Base-by-base conservation (phyloP, 1,139 yeast species). In the Hyphopichia wangnamkhiaoensis region DNA sequence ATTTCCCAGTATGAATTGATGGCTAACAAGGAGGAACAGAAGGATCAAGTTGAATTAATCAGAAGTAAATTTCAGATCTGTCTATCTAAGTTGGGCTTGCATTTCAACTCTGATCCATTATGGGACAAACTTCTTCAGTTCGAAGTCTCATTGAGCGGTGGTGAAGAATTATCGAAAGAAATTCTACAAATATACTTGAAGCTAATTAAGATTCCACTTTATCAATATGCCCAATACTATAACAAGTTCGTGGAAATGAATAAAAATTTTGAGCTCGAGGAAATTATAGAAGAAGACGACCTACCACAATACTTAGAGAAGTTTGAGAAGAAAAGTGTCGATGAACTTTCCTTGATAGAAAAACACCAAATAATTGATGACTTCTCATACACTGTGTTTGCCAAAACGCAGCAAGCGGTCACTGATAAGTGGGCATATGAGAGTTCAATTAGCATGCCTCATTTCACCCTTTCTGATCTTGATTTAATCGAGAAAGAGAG, bases 151-250 rank as follows among this genome's bases (percentile, higher is more conserved):
- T 37, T 50, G 3, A 33, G 14, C 15, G 53, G 55, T 13, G 46
- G 47, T 9, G 56, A 58, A 14, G 49, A 50, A 27, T 56, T 54
- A 13, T 15, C 18, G n/a, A 17, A 31, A 23, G 19, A 19, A 6
- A 6, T 24, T 25, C 15, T 30, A 4, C 45, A 50, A 5, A 51
- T 79, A 2, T 71, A 80, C 44, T 49, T 70, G 29, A 61, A 64
- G 37, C 61, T 82, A 8, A 62, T 79, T 6, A 55, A 53, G 14
- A 63, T 82, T 2, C 93, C 94, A 0, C 59, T 84, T 25, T 84
- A 85, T 58, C 87, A 83, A 49, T 84, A 85, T 54, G 79, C 91
- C 0, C 77, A 71, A 47, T 84, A 81, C 54, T 80, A 74, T 49
- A 74, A 74, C 36, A 68, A 70, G 25, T 81, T 79, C 45, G 56